Percentiles rank a stretch among this genome's conserved stretches.
Evolutionary conservation across 129 eudicot species (phyloP).

Genomic region (Flaveria trinervia): DNA sequence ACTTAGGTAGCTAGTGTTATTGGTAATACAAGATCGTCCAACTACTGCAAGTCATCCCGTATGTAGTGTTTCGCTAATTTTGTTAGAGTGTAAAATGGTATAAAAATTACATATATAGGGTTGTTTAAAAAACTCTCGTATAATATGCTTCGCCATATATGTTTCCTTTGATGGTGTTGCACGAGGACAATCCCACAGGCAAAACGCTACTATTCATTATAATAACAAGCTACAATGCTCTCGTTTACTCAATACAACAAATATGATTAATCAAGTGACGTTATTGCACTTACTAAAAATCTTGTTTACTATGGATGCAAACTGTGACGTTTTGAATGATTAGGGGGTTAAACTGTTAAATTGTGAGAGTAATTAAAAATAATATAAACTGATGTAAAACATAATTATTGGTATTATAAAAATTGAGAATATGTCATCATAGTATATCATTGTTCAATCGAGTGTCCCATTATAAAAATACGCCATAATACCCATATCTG

Average conservation of each 20-base stretch:
- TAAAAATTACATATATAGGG: too few species aligned
- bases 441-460: slow-evolving; percentile 33
- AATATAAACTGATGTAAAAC: slow-evolving; percentile 13
- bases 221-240: background rate
- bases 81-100: too few species aligned
- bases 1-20: too few species aligned
- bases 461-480: slow-evolving; percentile 30
- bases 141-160: too few species aligned
- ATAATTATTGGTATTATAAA: slow-evolving; percentile 33
- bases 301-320: slow-evolving; percentile 1
- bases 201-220: background rate
- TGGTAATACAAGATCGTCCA: too few species aligned
- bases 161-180: too few species aligned
- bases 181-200: background rate
- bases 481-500: slow-evolving; percentile 28
- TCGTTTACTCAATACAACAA: background rate
- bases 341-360: slow-evolving; percentile 16
- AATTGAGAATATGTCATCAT: slow-evolving; percentile 33
- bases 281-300: background rate
- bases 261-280: background rate
- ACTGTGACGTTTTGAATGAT: background rate
- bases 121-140: too few species aligned
- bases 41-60: too few species aligned
- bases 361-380: background rate
- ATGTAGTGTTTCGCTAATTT: too few species aligned